Evolutionary conservation across 2,329 filamentous ascomycete genomes (phyloP).

Genomic region (Colletotrichum spinosum): DNA sequence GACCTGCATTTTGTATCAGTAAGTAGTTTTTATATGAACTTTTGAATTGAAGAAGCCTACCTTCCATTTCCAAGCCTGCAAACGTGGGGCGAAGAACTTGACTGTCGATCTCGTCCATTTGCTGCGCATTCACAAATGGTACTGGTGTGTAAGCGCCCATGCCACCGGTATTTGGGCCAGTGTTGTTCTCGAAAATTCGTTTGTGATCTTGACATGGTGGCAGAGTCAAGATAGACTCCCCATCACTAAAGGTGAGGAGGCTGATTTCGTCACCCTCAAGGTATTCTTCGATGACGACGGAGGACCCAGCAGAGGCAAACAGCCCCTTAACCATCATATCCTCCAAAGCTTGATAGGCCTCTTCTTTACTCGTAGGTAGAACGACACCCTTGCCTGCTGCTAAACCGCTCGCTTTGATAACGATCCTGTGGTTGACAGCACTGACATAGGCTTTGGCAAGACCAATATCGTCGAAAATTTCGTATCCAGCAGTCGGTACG

Average conservation of each 20-base stretch:
- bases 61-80: conserved; percentile 61
- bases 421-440: conserved; percentile 76
- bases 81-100: conserved; percentile 92
- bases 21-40: neutral
- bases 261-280: conserved; percentile 92
- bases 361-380: conserved; percentile 82
- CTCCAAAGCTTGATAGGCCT: conserved; percentile 83
- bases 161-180: conserved; percentile 93
- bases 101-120: conserved; percentile 82
- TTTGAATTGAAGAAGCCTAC: neutral
- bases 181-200: conserved; percentile 89
- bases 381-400: conserved; percentile 97
- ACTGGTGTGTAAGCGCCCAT: conserved; percentile 99
- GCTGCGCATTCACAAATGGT: conserved; percentile 77
- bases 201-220: conserved; percentile 98
- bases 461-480: conserved; percentile 82
- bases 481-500: conserved; percentile 92
- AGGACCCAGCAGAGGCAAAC: conserved; percentile 87
- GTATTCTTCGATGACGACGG: conserved; percentile 96
- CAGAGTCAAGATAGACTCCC: conserved; percentile 83
- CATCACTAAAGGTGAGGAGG: conserved; percentile 92
- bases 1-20: neutral
- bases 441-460: conserved; percentile 81
- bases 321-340: conserved; percentile 91
- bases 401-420: conserved; percentile 93